These are phyloP conservation scores for Metschnikowia vanudenii DNA, from an alignment of 805 yeast species.

Conservation along the genomic window DNA sequence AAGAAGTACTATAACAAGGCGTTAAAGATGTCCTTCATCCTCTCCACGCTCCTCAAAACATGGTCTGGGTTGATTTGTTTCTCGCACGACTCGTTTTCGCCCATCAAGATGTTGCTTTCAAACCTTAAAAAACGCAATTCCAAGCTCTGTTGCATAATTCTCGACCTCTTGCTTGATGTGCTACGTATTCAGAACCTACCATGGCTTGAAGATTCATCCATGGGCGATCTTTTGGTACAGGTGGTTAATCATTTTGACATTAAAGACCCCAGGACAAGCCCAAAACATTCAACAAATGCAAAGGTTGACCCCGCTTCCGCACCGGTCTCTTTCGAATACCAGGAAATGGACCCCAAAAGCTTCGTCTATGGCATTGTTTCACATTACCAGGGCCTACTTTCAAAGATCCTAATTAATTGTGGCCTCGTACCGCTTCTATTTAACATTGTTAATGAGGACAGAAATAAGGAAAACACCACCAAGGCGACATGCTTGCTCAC, in stretches of 20 bases:
- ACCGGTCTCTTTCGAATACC: conserved; percentile 16
- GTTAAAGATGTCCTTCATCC: conserved; percentile 56
- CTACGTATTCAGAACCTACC: conserved; percentile 59
- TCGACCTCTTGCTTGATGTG: conserved; percentile 71
- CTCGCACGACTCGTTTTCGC: conserved; percentile 53
- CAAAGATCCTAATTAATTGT: conserved; percentile 53
- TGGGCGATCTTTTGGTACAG: conserved; percentile 15
- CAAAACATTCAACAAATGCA: too few relatives aligned
- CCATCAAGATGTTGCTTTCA: conserved; percentile 55
- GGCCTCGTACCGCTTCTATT: conserved; percentile 51
- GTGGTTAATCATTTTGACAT: conserved; percentile 13
- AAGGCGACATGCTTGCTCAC: conserved; percentile 67
- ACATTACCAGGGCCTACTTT: conserved; percentile 65
- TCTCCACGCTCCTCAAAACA: conserved; percentile 61
- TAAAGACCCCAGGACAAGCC: neutral
- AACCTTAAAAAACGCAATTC: conserved; percentile 63
- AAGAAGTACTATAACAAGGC: conserved; percentile 35
- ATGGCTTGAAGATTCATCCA: conserved; percentile 36
- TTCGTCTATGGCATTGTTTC: conserved; percentile 47
- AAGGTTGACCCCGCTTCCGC: neutral
- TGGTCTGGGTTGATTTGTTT: conserved; percentile 76
- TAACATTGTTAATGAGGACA: conserved; percentile 38
- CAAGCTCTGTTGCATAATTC: conserved; percentile 54
- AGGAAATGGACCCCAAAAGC: conserved; percentile 26
- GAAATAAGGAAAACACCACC: conserved; percentile 45